These are phyloP conservation scores for Linum tenue DNA, from an alignment of 345 rosid species.

Conservation along the genomic window DNA sequence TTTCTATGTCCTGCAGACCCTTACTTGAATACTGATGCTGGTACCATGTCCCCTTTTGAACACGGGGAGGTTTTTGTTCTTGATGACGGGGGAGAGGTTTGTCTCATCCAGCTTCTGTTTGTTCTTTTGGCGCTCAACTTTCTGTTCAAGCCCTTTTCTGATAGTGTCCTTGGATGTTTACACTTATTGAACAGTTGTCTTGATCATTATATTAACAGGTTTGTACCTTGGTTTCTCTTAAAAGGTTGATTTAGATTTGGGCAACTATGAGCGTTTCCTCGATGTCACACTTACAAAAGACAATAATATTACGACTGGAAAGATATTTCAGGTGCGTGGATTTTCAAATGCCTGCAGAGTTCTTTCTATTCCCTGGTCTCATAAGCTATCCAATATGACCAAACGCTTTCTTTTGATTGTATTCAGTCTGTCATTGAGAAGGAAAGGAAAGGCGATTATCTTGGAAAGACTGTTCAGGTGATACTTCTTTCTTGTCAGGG, in stretches of 20 bases:
- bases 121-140: background rate
- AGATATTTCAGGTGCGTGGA: constrained; percentile 80
- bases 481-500: background rate
- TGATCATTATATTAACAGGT: constrained; percentile 11
- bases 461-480: constrained; percentile 35
- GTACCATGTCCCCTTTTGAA: constrained; percentile 98
- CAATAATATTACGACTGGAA: constrained; percentile 90
- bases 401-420: background rate
- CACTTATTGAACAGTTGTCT: background rate
- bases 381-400: constrained; percentile 1
- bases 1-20: constrained; percentile 49
- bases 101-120: background rate
- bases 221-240: constrained; percentile 16
- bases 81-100: constrained; percentile 97
- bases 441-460: constrained; percentile 30
- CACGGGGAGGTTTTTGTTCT: constrained; percentile 98
- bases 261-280: constrained; percentile 89
- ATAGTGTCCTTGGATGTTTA: background rate
- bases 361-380: constrained; percentile 4
- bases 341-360: constrained; percentile 4
- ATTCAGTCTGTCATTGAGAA: constrained; percentile 28
- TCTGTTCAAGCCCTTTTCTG: background rate
- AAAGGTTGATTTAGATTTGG: constrained; percentile 96
- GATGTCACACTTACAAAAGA: constrained; percentile 81
- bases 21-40: constrained; percentile 88